Evolutionary conservation across 495 filamentous ascomycete genomes (phyloP).

Genomic region (Trichocladium uniseriatum): DNA sequence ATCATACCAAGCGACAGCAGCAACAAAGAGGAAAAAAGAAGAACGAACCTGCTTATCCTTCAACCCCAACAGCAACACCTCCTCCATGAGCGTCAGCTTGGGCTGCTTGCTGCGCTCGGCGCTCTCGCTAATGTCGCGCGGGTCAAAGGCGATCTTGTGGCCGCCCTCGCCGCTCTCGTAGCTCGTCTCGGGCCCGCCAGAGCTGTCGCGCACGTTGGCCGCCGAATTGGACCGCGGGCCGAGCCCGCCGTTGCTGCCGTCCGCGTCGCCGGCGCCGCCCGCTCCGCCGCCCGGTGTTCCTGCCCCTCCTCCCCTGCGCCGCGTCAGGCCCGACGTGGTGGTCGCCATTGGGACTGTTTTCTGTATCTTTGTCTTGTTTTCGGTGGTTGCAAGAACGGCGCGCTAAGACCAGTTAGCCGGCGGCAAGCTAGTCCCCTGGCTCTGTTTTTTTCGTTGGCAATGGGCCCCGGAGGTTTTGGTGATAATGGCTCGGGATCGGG

Average conservation of each 20-base stretch:
- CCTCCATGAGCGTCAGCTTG: slow-evolving; percentile 97
- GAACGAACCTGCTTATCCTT: slow-evolving; percentile 91
- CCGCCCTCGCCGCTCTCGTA: slow-evolving; percentile 93
- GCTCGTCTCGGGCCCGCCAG: slow-evolving; percentile 67
- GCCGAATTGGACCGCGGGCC: slow-evolving; percentile 32
- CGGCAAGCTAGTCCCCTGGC: no score
- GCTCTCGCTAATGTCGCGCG: slow-evolving; percentile 93
- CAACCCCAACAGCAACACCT: slow-evolving; percentile 84
- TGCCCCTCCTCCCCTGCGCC: slow-evolving; percentile 26
- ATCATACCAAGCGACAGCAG: neutral
- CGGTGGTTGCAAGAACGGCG: neutral
- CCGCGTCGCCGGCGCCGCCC: slow-evolving; percentile 13
- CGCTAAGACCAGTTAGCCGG: neutral
- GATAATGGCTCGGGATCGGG: no score
- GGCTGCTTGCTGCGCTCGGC: slow-evolving; percentile 95
- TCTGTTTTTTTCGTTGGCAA: no score
- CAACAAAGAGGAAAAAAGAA: neutral
- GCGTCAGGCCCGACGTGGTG: slow-evolving; percentile 30
- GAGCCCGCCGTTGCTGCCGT: slow-evolving; percentile 24
- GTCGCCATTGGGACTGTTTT: slow-evolving; percentile 11
- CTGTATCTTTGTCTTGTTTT: neutral
- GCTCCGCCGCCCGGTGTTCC: neutral
- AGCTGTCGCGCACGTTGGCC: slow-evolving; percentile 43
- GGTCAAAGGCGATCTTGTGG: slow-evolving; percentile 97
- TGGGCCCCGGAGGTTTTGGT: no score